phyloP scores from a whole-genome alignment of 192 early-diverging fungal species.

The Rhizophagus prolifer region DNA sequence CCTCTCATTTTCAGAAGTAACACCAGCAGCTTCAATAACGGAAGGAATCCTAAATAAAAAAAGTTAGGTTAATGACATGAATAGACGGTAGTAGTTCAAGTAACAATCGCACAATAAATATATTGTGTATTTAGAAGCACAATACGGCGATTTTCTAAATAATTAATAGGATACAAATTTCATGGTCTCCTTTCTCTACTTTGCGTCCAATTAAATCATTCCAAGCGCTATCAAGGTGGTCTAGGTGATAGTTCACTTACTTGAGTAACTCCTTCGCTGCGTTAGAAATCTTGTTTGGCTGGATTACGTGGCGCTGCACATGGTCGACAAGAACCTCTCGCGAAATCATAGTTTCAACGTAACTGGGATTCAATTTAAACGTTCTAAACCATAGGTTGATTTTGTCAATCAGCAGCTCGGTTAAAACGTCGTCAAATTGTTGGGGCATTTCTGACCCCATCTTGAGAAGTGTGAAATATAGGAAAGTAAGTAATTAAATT shows the following conservation, averaged over 20 bases:
- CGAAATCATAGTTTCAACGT: background rate
- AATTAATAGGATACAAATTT: background rate
- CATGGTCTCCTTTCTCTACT: too few species aligned
- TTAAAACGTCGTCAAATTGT: conserved; percentile 15
- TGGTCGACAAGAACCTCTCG: conserved; percentile 2
- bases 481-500: background rate
- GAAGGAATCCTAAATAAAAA: conserved; percentile 3
- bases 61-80: background rate
- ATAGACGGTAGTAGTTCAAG: background rate
- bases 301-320: background rate
- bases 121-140: background rate
- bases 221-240: too few species aligned
- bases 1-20: background rate
- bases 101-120: background rate
- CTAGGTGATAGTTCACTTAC: background rate
- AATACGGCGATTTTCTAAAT: background rate
- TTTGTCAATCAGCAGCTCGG: conserved; percentile 1
- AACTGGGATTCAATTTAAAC: conserved; percentile 10
- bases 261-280: background rate
- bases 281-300: background rate
- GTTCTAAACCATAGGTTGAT: conserved; percentile 5
- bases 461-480: background rate
- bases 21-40: background rate
- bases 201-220: too few species aligned
- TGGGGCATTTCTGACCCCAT: background rate